A percentile compares a stretch with the other conserved stretches of the same genome.
Evolutionary conservation across 768 basidiomycete species (phyloP).

Genomic region (Kwoniella sp.): DNA sequence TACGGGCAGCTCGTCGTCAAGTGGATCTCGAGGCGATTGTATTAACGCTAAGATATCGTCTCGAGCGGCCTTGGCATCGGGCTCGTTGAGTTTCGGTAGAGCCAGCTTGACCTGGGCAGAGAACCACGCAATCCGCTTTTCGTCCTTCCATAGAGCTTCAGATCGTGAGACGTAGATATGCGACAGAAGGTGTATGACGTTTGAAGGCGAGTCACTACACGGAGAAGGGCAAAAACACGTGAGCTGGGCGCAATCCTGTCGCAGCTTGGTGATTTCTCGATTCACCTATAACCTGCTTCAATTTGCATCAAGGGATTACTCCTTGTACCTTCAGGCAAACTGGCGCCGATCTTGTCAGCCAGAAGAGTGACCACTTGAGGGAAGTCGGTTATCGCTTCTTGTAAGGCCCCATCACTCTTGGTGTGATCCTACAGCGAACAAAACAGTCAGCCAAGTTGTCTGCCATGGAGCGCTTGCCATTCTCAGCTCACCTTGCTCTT

Average conservation of each 20-base stretch:
- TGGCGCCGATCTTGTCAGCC: constrained; percentile 79
- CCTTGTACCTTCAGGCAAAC: constrained; percentile 64
- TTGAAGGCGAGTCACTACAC: constrained; percentile 56
- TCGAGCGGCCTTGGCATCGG: constrained; percentile 48
- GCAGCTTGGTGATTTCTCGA: too few species aligned
- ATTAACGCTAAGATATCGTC: constrained; percentile 28
- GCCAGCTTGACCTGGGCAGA: constrained; percentile 61
- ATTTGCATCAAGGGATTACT: constrained; percentile 69
- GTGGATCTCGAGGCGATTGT: constrained; percentile 36
- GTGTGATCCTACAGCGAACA: constrained; percentile 59
- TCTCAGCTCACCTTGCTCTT: constrained; percentile 56
- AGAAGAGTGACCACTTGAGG: constrained; percentile 79
- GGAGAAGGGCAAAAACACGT: too few species aligned
- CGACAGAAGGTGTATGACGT: constrained; percentile 71
- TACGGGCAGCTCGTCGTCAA: constrained; percentile 31
- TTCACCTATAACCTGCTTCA: constrained; percentile 68
- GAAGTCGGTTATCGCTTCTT: constrained; percentile 72
- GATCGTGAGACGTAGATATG: constrained; percentile 86
- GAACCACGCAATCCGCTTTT: constrained; percentile 69
- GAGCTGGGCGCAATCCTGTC: too few species aligned
- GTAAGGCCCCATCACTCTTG: constrained; percentile 68
- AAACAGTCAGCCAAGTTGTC: constrained; percentile 22
- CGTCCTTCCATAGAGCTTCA: constrained; percentile 76
- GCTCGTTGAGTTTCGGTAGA: constrained; percentile 53
- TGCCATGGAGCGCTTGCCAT: neutral